A percentile compares a stretch with the other conserved stretches of the same genome.
These are phyloP conservation scores for Euphorbia peplus DNA, from an alignment of 345 rosid species.

Conservation along the genomic window DNA sequence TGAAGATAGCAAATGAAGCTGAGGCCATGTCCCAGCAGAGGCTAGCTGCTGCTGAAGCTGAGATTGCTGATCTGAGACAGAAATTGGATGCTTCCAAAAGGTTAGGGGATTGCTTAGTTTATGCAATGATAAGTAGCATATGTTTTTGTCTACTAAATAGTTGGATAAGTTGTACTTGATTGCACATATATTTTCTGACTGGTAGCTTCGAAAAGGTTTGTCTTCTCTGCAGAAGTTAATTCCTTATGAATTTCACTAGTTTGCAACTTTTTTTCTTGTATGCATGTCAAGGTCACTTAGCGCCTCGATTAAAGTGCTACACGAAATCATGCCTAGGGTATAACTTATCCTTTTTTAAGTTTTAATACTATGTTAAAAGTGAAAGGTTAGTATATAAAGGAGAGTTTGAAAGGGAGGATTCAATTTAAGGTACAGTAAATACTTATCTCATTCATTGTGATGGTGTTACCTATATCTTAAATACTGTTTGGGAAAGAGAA, in stretches of 20 bases:
- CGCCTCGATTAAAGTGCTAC: not conserved
- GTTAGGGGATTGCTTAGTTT: constrained; percentile 27
- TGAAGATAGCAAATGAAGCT: constrained; percentile 93
- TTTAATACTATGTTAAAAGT: not conserved
- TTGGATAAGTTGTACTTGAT: not conserved
- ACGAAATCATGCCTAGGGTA: not conserved
- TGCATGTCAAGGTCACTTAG: not conserved
- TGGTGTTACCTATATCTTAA: too few species aligned
- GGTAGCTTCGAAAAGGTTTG: not conserved
- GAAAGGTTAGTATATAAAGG: too few species aligned
- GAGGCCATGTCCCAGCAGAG: constrained; percentile 92
- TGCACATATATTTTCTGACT: not conserved
- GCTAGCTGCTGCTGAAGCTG: constrained; percentile 97
- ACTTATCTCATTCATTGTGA: not conserved
- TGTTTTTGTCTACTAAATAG: too few species aligned
- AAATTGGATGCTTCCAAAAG: constrained; percentile 77
- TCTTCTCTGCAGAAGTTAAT: not conserved
- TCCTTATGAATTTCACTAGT: not conserved
- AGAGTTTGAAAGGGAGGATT: not conserved
- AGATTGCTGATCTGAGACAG: constrained; percentile 90
- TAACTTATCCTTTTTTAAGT: not conserved
- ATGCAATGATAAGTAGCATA: not conserved
- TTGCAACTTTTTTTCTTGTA: not conserved
- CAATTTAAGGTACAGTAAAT: not conserved
- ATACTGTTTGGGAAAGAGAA: too few species aligned